Percentiles rank a stretch among this genome's conserved stretches.
Conservation (phyloP, 208 protist genomes). For the Polymyxa betae region DNA sequence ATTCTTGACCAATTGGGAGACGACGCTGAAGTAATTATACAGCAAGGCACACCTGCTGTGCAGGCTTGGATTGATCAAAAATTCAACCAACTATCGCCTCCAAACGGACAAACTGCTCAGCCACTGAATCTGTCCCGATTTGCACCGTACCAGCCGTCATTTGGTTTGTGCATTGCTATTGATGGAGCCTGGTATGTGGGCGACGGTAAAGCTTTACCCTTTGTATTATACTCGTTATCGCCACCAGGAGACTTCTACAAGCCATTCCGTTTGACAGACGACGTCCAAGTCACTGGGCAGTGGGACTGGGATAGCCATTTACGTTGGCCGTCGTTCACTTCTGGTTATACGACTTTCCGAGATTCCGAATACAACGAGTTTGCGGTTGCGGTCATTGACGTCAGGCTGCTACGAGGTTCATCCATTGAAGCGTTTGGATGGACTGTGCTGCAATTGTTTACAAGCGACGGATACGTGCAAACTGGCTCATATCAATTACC, state of each 20-base stretch:
- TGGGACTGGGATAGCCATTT: slow-evolving; percentile 49
- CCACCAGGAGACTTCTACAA: not conserved
- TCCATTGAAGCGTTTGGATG: slow-evolving; percentile 22
- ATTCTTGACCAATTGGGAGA: not conserved
- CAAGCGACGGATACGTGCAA: not conserved
- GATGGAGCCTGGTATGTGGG: not conserved
- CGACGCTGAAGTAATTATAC: not conserved
- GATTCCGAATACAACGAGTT: not conserved
- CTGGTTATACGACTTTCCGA: slow-evolving; percentile 6
- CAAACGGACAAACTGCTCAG: not conserved
- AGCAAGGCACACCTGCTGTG: not conserved
- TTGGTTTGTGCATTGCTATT: slow-evolving; percentile 30
- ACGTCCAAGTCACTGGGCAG: slow-evolving; percentile 38
- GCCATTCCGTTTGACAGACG: not conserved
- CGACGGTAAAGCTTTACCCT: not conserved
- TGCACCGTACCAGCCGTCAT: not conserved
- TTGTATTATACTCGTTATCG: not conserved
- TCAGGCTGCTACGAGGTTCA: not conserved
- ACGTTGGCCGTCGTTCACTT: not conserved
- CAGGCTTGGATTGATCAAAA: slow-evolving; percentile 18
- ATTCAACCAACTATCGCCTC: not conserved
- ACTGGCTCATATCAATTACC: slow-evolving; percentile 13
- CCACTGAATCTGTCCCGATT: not conserved
- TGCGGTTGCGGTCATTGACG: slow-evolving; percentile 7
- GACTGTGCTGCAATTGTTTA: slow-evolving; percentile 25